Percentiles rank a stretch among this genome's conserved stretches.
Evolutionary conservation across 148 eudicot genomes (phyloP).

Genomic region (Limonium bicolor): DNA sequence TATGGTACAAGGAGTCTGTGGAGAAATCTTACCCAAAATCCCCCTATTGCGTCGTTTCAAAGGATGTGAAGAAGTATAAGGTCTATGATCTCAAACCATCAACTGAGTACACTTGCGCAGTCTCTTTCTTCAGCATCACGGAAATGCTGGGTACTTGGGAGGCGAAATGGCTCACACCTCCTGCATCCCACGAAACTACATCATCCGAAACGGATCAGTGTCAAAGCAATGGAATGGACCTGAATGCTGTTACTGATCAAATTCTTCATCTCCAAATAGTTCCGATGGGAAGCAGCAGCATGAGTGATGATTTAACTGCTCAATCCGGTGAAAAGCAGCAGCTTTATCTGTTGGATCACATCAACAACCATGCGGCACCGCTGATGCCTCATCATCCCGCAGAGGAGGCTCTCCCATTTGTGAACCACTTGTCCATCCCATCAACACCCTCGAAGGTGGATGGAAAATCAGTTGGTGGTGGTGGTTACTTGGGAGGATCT

Average conservation of each 20-base stretch:
- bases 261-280: too few relatives aligned
- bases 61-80: conserved; percentile 32
- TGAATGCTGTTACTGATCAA: too few relatives aligned
- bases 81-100: conserved; percentile 26
- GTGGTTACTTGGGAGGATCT: too few relatives aligned
- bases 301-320: not conserved
- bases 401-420: conserved; percentile 1
- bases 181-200: conserved; percentile 2
- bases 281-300: too few relatives aligned
- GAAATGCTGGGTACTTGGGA: conserved; percentile 25
- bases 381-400: not conserved
- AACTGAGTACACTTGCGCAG: conserved; percentile 32
- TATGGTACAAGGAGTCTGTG: conserved; percentile 35
- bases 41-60: conserved; percentile 24
- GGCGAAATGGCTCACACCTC: conserved; percentile 41
- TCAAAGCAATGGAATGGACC: not conserved
- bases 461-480: conserved; percentile 13
- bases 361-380: conserved; percentile 3
- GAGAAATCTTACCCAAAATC: conserved; percentile 25
- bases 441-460: conserved; percentile 33
- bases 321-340: not conserved
- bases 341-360: conserved; percentile 10
- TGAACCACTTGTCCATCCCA: conserved; percentile 18
- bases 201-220: conserved; percentile 8
- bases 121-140: conserved; percentile 32